Percentiles rank a stretch among this genome's conserved stretches.
Conservation (phyloP, 129 eudicot species). For the Centrapalus pauciflorus region DNA sequence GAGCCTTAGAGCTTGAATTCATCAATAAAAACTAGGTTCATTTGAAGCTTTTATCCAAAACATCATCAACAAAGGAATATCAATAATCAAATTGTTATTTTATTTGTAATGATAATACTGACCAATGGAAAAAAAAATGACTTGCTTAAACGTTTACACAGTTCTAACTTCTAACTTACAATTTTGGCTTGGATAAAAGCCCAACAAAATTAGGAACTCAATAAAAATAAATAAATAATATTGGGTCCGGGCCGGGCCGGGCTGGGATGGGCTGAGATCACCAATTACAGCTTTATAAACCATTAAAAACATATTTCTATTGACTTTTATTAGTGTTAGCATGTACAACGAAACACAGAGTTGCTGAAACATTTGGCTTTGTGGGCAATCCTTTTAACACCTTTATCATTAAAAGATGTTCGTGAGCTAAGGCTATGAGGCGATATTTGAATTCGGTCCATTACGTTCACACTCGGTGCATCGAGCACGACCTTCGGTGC, state of each 20-base stretch:
- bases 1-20: no score
- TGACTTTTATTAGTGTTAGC: constrained; percentile 36
- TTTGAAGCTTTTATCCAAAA: no score
- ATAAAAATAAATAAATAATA: not conserved
- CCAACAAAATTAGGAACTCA: not conserved
- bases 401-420: constrained; percentile 36
- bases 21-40: no score
- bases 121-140: no score
- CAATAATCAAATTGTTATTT: no score
- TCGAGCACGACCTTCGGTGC: constrained; percentile 40
- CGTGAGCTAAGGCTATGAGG: constrained; percentile 39
- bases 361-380: constrained; percentile 55
- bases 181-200: not conserved
- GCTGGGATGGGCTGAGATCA: no score
- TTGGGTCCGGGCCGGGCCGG: no score
- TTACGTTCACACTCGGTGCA: constrained; percentile 53
- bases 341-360: constrained; percentile 56
- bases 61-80: no score
- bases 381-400: constrained; percentile 38
- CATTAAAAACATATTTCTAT: not conserved
- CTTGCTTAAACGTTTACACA: no score
- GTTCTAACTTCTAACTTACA: no score
- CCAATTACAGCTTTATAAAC: not conserved
- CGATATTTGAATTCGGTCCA: constrained; percentile 53
- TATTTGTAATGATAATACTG: no score